Percentiles rank a stretch among this genome's conserved stretches.
Evolutionary conservation across 257 asterid species (phyloP).

Genomic region (Petunia secreta): DNA sequence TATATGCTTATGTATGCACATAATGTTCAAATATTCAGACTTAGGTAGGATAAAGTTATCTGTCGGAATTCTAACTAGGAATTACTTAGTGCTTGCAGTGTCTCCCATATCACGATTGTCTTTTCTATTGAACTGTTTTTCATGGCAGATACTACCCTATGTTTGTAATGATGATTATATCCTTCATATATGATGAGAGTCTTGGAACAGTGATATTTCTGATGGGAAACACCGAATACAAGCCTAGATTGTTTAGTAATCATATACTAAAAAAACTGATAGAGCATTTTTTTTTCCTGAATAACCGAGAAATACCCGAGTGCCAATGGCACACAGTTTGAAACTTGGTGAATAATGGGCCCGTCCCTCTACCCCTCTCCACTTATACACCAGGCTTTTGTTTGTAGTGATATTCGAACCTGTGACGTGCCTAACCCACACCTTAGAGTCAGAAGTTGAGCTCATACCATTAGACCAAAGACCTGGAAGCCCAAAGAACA

Average conservation of each 20-base stretch:
- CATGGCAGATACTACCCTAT: neutral
- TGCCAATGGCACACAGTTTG: no score
- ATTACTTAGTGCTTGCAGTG: neutral
- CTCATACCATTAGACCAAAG: no score
- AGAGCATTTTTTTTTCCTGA: neutral
- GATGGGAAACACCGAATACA: no score
- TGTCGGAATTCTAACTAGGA: neutral
- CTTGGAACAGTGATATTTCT: neutral
- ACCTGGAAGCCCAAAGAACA: no score
- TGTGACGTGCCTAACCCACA: no score
- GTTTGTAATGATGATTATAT: neutral
- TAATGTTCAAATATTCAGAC: constrained; percentile 4
- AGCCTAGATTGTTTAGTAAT: neutral
- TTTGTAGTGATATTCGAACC: no score
- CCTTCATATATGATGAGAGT: neutral
- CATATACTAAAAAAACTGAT: neutral
- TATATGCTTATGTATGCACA: neutral
- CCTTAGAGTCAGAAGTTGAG: no score
- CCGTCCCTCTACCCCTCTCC: no score
- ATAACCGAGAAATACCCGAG: no score
- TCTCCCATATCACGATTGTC: neutral
- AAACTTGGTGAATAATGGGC: no score
- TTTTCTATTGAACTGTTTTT: neutral
- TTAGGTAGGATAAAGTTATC: constrained; percentile 4
- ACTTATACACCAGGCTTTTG: no score